Base-by-base conservation (phyloP, 1,284 basidiomycete species). In the Earliella scabrosa region DNA sequence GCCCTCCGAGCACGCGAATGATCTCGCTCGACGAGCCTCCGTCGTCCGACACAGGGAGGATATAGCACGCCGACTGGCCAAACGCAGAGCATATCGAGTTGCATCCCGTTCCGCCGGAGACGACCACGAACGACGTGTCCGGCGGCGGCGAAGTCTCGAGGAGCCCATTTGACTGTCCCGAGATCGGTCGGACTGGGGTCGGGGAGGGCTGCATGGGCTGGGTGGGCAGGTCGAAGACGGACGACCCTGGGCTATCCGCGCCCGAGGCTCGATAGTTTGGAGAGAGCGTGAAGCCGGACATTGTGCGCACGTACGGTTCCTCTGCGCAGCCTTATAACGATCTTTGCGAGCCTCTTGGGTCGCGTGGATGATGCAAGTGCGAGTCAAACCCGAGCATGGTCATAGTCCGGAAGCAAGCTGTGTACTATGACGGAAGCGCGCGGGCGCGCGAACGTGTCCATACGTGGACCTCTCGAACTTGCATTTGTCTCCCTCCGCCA, bases 21-120 rank as follows among this genome's bases (percentile, higher is more conserved):
- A 93, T 92, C 74, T 93, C 90, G 63, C 88, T 90, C 3, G 90
- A 92, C 14, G 89, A 92, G 50, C 91, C 92, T 13, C 92, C 92
- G 66, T 95, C 91, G 68, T 95, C 92, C 6, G 92, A 94, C 41
- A 95, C 90, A 29, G 91, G 91, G 21, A 93, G 76, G 21, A 90
- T 85, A 61, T 91, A 91, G 69, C 82, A 88, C 11, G 88, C 85
- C 1, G 55, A 29, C 57, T 80, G 76, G 2, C 77, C 79, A 64
- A 93, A 93, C 3, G 90, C 89, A 35, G 87, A 75, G 66, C 88
- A 91, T 61, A 93, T 88, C 18, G 87, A 81, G 66, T 93, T 93
- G 54, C 90, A 89, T 27, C 91, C 90, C 27, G 90, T 92, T n/a
- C 90, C 90, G 1, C 90, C 90, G 41, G 90, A 92, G 52, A 93